Percentiles rank a stretch among this genome's conserved stretches.
Conservation (phyloP, 768 basidiomycete genomes). For the Suillus paluster region DNA sequence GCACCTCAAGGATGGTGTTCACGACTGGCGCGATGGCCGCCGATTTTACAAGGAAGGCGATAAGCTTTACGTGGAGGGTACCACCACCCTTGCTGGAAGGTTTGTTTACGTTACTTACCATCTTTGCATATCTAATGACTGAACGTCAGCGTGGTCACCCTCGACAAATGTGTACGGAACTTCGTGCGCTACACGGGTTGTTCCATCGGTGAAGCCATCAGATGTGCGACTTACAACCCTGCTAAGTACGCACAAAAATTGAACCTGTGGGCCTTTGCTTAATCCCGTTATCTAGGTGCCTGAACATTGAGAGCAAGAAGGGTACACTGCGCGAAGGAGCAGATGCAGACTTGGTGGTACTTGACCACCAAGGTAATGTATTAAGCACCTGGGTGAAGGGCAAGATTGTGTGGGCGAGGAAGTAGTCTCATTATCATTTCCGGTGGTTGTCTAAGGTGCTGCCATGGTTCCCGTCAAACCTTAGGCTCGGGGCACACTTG, state of each 20-base stretch:
- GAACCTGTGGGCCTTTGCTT: constrained; percentile 4
- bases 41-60: constrained; percentile 82
- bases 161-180: constrained; percentile 87
- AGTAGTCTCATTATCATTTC: constrained; percentile 9
- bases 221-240: constrained; percentile 85
- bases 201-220: constrained; percentile 81
- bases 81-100: constrained; percentile 89
- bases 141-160: constrained; percentile 66
- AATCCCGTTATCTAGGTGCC: constrained; percentile 49
- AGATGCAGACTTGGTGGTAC: constrained; percentile 83
- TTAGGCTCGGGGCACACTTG: background rate
- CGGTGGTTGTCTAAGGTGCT: background rate
- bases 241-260: constrained; percentile 57
- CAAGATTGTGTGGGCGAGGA: constrained; percentile 65
- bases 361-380: constrained; percentile 69
- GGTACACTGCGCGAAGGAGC: constrained; percentile 83
- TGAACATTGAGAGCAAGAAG: constrained; percentile 79
- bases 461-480: background rate
- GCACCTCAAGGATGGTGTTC: constrained; percentile 77
- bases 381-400: constrained; percentile 80
- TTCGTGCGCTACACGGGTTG: constrained; percentile 84
- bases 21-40: constrained; percentile 87
- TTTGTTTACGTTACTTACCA: constrained; percentile 33
- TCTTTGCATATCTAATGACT: background rate
- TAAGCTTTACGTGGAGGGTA: constrained; percentile 82